Evolutionary conservation across 345 rosid genomes (phyloP).

Genomic region (Stellera chamaejasme): DNA sequence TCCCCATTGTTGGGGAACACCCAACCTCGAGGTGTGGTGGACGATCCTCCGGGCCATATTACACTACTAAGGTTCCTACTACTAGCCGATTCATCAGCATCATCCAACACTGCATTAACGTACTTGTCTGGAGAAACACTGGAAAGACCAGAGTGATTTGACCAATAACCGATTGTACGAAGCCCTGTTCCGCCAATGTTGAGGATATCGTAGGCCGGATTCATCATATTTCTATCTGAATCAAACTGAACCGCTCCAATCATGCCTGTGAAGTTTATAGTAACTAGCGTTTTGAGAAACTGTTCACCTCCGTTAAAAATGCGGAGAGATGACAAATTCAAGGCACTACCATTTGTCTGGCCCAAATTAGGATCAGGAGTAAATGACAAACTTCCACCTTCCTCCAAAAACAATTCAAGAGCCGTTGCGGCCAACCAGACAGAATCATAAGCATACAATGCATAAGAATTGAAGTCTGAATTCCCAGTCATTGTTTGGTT

Average conservation of each 20-base stretch:
- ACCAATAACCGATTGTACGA: constrained; percentile 74
- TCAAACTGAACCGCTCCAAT: constrained; percentile 50
- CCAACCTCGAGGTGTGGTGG: constrained; percentile 63
- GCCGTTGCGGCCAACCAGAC: constrained; percentile 82
- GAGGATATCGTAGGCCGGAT: constrained; percentile 58
- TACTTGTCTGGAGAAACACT: constrained; percentile 44
- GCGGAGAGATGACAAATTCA: constrained; percentile 41
- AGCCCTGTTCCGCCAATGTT: constrained; percentile 51
- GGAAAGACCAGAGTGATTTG: constrained; percentile 62
- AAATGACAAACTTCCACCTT: constrained; percentile 52
- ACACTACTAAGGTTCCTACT: constrained; percentile 38
- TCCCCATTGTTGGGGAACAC: constrained; percentile 72
- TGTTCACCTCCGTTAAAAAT: constrained; percentile 56
- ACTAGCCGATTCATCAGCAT: constrained; percentile 27
- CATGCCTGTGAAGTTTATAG: constrained; percentile 54
- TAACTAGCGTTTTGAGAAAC: constrained; percentile 42
- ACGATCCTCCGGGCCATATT: constrained; percentile 70
- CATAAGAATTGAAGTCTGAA: constrained; percentile 51
- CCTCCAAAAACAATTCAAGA: constrained; percentile 42
- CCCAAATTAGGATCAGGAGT: constrained; percentile 45
- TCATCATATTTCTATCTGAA: constrained; percentile 41
- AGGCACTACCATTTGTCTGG: constrained; percentile 30
- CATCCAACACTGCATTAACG: constrained; percentile 18
- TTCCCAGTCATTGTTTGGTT: constrained; percentile 14
- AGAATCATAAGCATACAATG: constrained; percentile 75